These are phyloP conservation scores for Phialocephala subalpina DNA, from an alignment of 2,329 filamentous ascomycete species.

Conservation along the genomic window DNA sequence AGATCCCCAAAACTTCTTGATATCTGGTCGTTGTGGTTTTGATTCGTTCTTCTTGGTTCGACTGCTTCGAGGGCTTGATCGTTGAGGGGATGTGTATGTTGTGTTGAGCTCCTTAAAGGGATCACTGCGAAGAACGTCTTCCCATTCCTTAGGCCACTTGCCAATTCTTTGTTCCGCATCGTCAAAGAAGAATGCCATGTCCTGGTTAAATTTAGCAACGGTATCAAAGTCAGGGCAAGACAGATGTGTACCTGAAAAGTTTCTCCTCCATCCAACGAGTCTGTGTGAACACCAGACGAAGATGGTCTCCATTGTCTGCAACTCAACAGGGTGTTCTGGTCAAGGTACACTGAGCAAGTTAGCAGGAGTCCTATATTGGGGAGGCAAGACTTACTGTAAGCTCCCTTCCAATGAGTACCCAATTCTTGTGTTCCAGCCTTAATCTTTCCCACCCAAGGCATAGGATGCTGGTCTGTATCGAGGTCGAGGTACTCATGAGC, in stretches of 20 bases:
- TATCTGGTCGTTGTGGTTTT: slow-evolving; percentile 19
- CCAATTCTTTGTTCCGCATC: slow-evolving; percentile 25
- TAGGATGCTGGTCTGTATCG: slow-evolving; percentile 47
- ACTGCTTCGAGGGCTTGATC: slow-evolving; percentile 18
- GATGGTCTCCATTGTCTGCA: slow-evolving; percentile 28
- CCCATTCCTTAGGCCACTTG: slow-evolving; percentile 38
- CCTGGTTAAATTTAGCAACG: slow-evolving; percentile 29
- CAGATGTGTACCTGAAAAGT: slow-evolving; percentile 35
- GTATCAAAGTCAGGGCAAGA: not conserved
- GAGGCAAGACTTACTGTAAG: slow-evolving; percentile 48
- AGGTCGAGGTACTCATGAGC: slow-evolving; percentile 47
- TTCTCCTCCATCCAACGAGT: slow-evolving; percentile 34
- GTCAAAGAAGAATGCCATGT: slow-evolving; percentile 41
- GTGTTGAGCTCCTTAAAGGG: slow-evolving; percentile 30
- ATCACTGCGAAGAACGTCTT: slow-evolving; percentile 34
- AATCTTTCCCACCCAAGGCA: slow-evolving; percentile 50
- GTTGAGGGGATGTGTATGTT: not conserved
- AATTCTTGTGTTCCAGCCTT: slow-evolving; percentile 46
- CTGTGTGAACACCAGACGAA: slow-evolving; percentile 25
- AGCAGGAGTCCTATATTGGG: not conserved
- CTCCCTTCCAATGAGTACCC: slow-evolving; percentile 57
- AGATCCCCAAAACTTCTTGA: slow-evolving; percentile 44
- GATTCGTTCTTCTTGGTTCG: slow-evolving; percentile 4
- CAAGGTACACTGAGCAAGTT: slow-evolving; percentile 33
- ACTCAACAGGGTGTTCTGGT: slow-evolving; percentile 30